Base-by-base conservation (phyloP, 352 stramenopile species). In the Phytopythium chamaehyphon region DNA sequence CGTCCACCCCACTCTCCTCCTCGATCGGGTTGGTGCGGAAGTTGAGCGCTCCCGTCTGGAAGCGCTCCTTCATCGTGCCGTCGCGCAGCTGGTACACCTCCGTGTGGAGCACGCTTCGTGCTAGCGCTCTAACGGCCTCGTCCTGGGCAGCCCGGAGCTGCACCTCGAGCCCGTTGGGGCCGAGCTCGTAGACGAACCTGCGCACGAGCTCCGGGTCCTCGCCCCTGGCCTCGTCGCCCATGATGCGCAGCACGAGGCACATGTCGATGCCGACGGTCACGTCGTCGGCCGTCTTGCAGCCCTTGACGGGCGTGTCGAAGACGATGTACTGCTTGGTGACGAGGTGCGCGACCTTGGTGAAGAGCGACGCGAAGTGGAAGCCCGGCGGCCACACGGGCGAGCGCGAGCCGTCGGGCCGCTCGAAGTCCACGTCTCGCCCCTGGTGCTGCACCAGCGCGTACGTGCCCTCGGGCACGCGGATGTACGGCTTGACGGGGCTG, bases 101-200 rank as follows among this genome's bases (percentile, higher is more conserved):
- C 0, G 76, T 88, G 64, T 93, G 88, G 57, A 87, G 61, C 21
- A 96, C 79, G 47, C 73, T 91, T 18, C 86, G 81, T 5, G 83
- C 86, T 15, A 96, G 59, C 1, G 64, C 82, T 8, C 86, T 65
- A 22, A 95, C 77, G 11, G 83, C 86, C 62, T 95, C 76, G 55
- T 90, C 86, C 54, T 94, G 76, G 1, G 84, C 84, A 8, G 82
- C 81, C 6, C 73, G 73, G 2, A 96, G 69, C 61, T 95, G 88
- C 26, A 87, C 71, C 46, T 95, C 83, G n/a, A 96, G 73, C 5
- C 86, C 84, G 47, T 85, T 80, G 0, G 86, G 73, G 2, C 82
- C 87, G 10, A 96, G 63, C 55, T 95, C 83, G 63, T 96, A 93
- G 6, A 96, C 84, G 52, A 96, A 96, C n/a, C 76, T 83, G 9